Evolutionary conservation across 495 filamentous ascomycete species (phyloP).

Genomic region (Recurvomyces mirabilis): DNA sequence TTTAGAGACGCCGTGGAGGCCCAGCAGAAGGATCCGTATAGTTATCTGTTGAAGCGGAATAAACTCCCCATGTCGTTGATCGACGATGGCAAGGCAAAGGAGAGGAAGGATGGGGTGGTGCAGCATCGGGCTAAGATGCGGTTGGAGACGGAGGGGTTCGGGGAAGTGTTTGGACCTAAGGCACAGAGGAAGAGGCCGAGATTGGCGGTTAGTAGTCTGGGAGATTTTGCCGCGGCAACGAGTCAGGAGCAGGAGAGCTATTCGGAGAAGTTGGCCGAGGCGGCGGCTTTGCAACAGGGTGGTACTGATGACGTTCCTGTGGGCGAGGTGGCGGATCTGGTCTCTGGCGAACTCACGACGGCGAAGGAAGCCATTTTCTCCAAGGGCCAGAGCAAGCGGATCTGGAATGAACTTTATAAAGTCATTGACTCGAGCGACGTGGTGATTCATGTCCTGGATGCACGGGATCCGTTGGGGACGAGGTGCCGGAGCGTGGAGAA

Average conservation of each 20-base stretch:
- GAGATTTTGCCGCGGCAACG: slow-evolving; percentile 70
- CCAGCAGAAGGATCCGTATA: slow-evolving; percentile 80
- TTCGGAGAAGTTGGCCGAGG: slow-evolving; percentile 63
- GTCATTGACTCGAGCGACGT: slow-evolving; percentile 35
- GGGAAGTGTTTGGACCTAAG: slow-evolving; percentile 88
- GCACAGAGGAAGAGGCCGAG: slow-evolving; percentile 85
- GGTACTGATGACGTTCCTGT: slow-evolving; percentile 41
- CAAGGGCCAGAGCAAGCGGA: slow-evolving; percentile 88
- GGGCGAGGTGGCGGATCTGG: slow-evolving; percentile 40
- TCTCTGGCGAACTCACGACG: slow-evolving; percentile 47
- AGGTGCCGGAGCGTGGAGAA: slow-evolving; percentile 74
- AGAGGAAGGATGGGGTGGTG: slow-evolving; percentile 77
- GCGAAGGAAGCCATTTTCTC: slow-evolving; percentile 82
- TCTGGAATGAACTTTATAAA: slow-evolving; percentile 99
- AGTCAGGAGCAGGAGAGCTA: slow-evolving; percentile 68
- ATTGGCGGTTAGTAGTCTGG: slow-evolving; percentile 64
- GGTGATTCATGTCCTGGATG: slow-evolving; percentile 34
- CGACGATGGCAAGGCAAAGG: slow-evolving; percentile 51
- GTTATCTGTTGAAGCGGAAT: slow-evolving; percentile 84
- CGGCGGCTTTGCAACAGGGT: slow-evolving; percentile 39
- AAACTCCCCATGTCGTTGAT: slow-evolving; percentile 83
- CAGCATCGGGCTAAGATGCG: slow-evolving; percentile 91
- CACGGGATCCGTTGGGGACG: slow-evolving; percentile 33
- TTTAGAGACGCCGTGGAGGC: slow-evolving; percentile 92
- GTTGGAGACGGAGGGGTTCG: slow-evolving; percentile 74